phyloP scores from a whole-genome alignment of 2,329 filamentous ascomycete species.

The Cercospora janseana region DNA sequence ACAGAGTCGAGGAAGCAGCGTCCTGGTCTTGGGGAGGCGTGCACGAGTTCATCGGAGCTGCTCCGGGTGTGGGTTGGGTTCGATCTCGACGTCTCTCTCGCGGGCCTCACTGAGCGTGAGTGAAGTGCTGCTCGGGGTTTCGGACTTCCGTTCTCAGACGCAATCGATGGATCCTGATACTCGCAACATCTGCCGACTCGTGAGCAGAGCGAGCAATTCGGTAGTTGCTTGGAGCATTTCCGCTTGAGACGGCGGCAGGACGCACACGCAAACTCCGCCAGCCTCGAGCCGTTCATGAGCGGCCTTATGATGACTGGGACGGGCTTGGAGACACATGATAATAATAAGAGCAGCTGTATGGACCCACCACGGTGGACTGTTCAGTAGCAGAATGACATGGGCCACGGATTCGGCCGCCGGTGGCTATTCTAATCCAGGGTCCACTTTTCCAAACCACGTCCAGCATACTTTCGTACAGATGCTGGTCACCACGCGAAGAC shows the following conservation, averaged over 20 bases:
- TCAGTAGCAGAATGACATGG: no score
- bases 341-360: no score
- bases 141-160: not conserved
- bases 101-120: not conserved
- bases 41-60: not conserved
- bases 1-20: constrained; percentile 23
- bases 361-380: no score
- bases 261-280: constrained; percentile 17
- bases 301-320: constrained; percentile 1
- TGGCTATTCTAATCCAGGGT: no score
- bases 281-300: constrained; percentile 1
- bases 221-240: constrained; percentile 24
- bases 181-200: constrained; percentile 21
- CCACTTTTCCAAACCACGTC: no score
- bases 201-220: constrained; percentile 20
- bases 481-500: no score
- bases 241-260: constrained; percentile 24
- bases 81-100: not conserved
- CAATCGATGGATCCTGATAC: constrained; percentile 12
- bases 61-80: not conserved
- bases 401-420: no score
- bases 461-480: no score
- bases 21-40: constrained; percentile 10
- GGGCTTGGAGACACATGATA: no score
- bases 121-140: constrained; percentile 1